Conservation (phyloP, 371 early-diverging fungal genomes). For the Rhizopus sp. region DNA sequence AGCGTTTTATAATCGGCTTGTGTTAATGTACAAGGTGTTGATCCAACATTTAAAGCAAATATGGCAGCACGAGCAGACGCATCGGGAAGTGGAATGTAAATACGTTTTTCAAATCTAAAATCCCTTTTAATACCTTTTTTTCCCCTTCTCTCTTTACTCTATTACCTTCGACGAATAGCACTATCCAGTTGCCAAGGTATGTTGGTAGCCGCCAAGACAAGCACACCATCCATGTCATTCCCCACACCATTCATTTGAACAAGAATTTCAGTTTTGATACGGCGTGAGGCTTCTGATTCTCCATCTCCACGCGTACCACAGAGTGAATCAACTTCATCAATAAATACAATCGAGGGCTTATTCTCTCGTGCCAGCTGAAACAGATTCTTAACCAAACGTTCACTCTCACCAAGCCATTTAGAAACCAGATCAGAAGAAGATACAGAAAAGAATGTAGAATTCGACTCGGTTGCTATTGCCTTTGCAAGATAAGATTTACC, state of each 20-base stretch:
- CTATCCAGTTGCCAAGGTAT: conserved; percentile 96
- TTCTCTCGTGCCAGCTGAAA: conserved; percentile 94
- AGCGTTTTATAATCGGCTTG: conserved; percentile 72
- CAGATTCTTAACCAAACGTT: conserved; percentile 86
- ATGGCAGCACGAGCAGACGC: conserved; percentile 83
- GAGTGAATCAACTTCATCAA: conserved; percentile 98
- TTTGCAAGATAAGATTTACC: conserved; percentile 98
- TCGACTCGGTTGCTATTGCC: conserved; percentile 96
- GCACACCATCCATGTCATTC: conserved; percentile 88
- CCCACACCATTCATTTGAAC: conserved; percentile 99
- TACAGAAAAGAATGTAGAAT: conserved; percentile 94
- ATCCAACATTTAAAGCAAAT: conserved; percentile 90
- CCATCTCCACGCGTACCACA: conserved; percentile 95
- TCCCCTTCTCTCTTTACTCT: background rate
- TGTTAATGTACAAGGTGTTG: conserved; percentile 81
- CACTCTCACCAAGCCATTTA: conserved; percentile 99
- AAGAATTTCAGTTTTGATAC: conserved; percentile 92
- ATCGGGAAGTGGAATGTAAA: conserved; percentile 96
- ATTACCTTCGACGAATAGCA: conserved; percentile 88
- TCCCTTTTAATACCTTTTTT: no score
- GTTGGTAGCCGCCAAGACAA: conserved; percentile 97
- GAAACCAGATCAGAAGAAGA: conserved; percentile 94
- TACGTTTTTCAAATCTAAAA: conserved; percentile 92
- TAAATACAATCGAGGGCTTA: conserved; percentile 95
- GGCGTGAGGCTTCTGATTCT: conserved; percentile 91